Base-by-base conservation (phyloP, 257 asterid genomes). In the Solanum sparsipilum region DNA sequence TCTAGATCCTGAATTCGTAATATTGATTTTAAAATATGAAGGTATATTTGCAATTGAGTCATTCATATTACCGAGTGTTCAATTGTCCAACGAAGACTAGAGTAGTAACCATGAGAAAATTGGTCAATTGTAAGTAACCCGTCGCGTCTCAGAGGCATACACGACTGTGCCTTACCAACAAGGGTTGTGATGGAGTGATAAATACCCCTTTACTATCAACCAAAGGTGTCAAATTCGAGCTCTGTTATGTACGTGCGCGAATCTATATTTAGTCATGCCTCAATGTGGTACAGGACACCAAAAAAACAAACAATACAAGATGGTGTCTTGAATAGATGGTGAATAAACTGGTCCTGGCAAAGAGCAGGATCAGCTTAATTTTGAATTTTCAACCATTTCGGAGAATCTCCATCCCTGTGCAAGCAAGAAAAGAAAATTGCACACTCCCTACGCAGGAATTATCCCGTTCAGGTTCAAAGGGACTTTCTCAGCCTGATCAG, bases 381-480 rank as follows among this genome's bases (percentile, higher is more conserved):
- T 52, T 52, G 63, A 56, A 7, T 56, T 56, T 71, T 16, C 78
- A 88, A 79, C 84, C 88, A 44, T 68, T 56, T 56, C 38, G 82
- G 79, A 86, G 90, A 86, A 91, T 90, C 92, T 88, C 87, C 92
- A 34, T 88, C 90, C 97, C 98, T 95, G 96, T 89, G 91, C 89
- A 94, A 88, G 81, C 81, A 72, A 86, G 56, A 89, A 93, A 86
- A 91, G 79, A 88, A 92, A 85, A 88, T 90, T 60, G 99, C 98
- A 96, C 98, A 63, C 98, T 96, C 98, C 99, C 98, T 95, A 92
- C 98, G 99, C 99, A 96, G 98, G 98, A 86, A 95, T 96, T 93
- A 95, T 91, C 99, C 99, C 91, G 98, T 92, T 96, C 98, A 96
- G 98, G 98, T 96, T 89, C 98, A 90, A 95, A 95, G 99, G 98